phyloP scores from a whole-genome alignment of 345 rosid genomes.

The Populus deltoides region DNA sequence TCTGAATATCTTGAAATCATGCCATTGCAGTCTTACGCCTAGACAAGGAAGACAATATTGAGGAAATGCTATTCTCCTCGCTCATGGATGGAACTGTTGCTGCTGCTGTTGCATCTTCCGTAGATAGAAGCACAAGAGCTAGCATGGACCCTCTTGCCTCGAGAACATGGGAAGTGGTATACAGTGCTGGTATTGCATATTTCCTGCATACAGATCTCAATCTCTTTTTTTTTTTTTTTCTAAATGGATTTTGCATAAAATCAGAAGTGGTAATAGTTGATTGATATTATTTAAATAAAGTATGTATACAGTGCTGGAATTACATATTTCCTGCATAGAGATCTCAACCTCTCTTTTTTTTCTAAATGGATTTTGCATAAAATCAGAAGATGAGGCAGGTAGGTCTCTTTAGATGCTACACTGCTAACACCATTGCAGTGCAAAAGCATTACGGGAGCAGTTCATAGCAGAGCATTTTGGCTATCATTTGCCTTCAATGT shows the following conservation, averaged over 20 bases:
- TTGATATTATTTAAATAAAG: background rate
- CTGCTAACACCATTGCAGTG: conserved; percentile 28
- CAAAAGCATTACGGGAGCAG: conserved; percentile 26
- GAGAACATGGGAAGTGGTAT: conserved; percentile 75
- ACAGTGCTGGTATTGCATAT: too few relatives aligned
- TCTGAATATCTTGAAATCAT: conserved; percentile 24
- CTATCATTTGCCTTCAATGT: conserved; percentile 9
- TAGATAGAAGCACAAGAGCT: conserved; percentile 41
- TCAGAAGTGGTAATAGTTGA: conserved; percentile 51
- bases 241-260: too few relatives aligned
- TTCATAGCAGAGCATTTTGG: conserved; percentile 6
- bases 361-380: background rate
- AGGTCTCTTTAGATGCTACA: conserved; percentile 36
- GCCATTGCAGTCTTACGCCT: conserved; percentile 54
- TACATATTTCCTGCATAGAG: background rate
- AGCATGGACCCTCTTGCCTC: conserved; percentile 61
- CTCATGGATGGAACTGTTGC: conserved; percentile 45
- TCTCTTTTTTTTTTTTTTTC: too few relatives aligned
- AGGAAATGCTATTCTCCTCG: conserved; percentile 45
- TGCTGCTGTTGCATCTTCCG: conserved; percentile 40
- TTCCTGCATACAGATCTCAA: too few relatives aligned
- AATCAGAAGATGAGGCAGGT: conserved; percentile 33
- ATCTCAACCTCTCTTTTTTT: background rate
- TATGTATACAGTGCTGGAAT: background rate
- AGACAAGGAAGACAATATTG: conserved; percentile 64